Conservation (phyloP, 805 yeast species). For the Candida yuanshanica region DNA sequence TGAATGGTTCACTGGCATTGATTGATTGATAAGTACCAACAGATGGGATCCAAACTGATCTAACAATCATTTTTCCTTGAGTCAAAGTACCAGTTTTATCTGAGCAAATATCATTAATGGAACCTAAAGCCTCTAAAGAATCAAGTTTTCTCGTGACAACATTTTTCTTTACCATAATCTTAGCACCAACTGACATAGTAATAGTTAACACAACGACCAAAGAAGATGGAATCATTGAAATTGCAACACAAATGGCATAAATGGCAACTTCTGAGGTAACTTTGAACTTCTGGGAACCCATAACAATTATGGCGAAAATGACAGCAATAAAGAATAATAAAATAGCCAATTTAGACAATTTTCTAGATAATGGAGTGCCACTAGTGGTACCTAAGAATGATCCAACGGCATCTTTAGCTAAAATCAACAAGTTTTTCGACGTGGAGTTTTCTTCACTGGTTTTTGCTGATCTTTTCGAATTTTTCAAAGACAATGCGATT, state of each 20-base stretch:
- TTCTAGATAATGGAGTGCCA: constrained; percentile 80
- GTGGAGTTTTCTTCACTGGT: constrained; percentile 39
- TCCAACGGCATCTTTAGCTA: constrained; percentile 52
- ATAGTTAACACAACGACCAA: constrained; percentile 77
- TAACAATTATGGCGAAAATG: constrained; percentile 77
- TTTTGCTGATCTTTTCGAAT: constrained; percentile 36
- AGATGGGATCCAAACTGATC: constrained; percentile 61
- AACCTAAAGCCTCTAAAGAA: constrained; percentile 73
- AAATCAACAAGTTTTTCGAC: constrained; percentile 28
- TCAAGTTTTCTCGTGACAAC: constrained; percentile 75
- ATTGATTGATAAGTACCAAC: constrained; percentile 51
- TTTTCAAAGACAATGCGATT: constrained; percentile 56
- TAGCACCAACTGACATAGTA: constrained; percentile 81
- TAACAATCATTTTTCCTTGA: constrained; percentile 74
- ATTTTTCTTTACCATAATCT: constrained; percentile 57
- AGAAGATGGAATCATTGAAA: constrained; percentile 80
- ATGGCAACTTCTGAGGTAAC: constrained; percentile 82
- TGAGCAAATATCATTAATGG: constrained; percentile 74
- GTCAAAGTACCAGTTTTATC: constrained; percentile 83
- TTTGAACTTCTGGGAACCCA: constrained; percentile 73
- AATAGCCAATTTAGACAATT: constrained; percentile 72
- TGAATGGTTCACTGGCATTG: constrained; percentile 54
- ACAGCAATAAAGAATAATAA: constrained; percentile 70
- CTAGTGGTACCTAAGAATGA: constrained; percentile 67
- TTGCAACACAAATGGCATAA: constrained; percentile 77